These are phyloP conservation scores for Vigna trinervia DNA, from an alignment of 306 rosid species.

Conservation along the genomic window DNA sequence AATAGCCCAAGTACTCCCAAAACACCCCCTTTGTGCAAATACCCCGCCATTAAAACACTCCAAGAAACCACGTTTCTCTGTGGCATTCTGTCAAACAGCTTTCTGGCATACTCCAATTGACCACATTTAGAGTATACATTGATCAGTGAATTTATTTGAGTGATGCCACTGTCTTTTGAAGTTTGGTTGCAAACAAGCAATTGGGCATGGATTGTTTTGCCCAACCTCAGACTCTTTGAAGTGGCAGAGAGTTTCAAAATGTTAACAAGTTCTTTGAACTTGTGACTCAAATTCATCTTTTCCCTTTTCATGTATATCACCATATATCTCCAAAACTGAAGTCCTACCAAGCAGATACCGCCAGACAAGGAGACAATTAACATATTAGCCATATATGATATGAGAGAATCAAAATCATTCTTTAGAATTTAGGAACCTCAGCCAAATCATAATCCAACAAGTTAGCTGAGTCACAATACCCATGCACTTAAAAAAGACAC, in stretches of 20 bases:
- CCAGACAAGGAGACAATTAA: conserved; percentile 47
- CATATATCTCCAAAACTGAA: conserved; percentile 36
- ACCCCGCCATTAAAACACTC: not conserved
- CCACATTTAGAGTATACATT: not conserved
- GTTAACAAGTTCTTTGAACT: not conserved
- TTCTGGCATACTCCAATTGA: conserved; percentile 1
- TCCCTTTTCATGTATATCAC: too few relatives aligned
- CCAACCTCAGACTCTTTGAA: not conserved
- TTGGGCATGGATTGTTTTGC: not conserved
- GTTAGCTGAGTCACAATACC: not conserved
- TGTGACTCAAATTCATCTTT: too few relatives aligned
- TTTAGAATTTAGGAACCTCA: not conserved
- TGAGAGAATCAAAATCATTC: not conserved
- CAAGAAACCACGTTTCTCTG: conserved; percentile 5
- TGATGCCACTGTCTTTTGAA: not conserved
- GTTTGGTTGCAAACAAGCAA: conserved; percentile 4
- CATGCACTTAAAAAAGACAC: not conserved
- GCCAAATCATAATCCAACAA: conserved; percentile 2
- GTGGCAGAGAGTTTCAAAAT: conserved; percentile 2
- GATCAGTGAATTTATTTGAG: not conserved
- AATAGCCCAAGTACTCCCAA: not conserved
- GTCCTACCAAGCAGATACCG: conserved; percentile 49
- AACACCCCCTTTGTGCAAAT: not conserved
- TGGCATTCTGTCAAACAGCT: not conserved
- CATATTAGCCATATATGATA: not conserved